phyloP scores from a whole-genome alignment of 345 rosid species.

The Erucastrum elatum region DNA sequence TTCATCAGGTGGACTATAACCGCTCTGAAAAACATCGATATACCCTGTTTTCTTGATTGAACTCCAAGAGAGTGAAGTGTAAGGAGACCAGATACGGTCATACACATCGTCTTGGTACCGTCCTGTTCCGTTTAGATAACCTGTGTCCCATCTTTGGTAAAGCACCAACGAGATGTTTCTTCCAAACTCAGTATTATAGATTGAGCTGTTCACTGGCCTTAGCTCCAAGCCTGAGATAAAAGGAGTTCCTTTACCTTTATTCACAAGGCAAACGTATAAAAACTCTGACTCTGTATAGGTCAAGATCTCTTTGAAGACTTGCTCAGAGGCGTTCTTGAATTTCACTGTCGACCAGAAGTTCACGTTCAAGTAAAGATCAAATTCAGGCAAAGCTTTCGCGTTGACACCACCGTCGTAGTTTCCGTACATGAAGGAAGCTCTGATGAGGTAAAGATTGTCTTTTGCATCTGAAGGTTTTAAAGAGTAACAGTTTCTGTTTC shows the following conservation, averaged over 20 bases:
- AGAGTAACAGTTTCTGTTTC: slow-evolving; percentile 49
- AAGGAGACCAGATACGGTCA: slow-evolving; percentile 51
- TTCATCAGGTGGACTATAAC: slow-evolving; percentile 41
- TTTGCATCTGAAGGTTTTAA: not conserved
- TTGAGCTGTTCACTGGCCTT: slow-evolving; percentile 38
- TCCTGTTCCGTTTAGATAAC: slow-evolving; percentile 23
- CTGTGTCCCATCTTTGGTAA: slow-evolving; percentile 30
- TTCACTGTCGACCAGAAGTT: slow-evolving; percentile 44
- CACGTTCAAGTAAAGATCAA: slow-evolving; percentile 48
- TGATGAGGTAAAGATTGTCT: slow-evolving; percentile 40
- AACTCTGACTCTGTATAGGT: slow-evolving; percentile 29
- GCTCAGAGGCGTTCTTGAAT: slow-evolving; percentile 33
- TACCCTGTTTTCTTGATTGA: slow-evolving; percentile 18
- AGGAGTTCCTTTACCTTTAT: slow-evolving; percentile 49
- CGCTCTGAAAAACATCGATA: slow-evolving; percentile 36
- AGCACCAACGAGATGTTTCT: slow-evolving; percentile 27
- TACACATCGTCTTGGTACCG: slow-evolving; percentile 42
- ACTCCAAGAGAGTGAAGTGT: slow-evolving; percentile 31
- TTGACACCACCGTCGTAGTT: slow-evolving; percentile 43
- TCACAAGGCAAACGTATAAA: slow-evolving; percentile 53
- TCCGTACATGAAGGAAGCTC: slow-evolving; percentile 49
- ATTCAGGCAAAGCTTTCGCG: slow-evolving; percentile 31
- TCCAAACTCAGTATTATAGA: slow-evolving; percentile 31
- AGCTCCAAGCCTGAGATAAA: slow-evolving; percentile 55
- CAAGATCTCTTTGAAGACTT: slow-evolving; percentile 38